Evolutionary conservation across 352 stramenopile genomes (phyloP).

Genomic region (Phytophthora pseudosyringae): DNA sequence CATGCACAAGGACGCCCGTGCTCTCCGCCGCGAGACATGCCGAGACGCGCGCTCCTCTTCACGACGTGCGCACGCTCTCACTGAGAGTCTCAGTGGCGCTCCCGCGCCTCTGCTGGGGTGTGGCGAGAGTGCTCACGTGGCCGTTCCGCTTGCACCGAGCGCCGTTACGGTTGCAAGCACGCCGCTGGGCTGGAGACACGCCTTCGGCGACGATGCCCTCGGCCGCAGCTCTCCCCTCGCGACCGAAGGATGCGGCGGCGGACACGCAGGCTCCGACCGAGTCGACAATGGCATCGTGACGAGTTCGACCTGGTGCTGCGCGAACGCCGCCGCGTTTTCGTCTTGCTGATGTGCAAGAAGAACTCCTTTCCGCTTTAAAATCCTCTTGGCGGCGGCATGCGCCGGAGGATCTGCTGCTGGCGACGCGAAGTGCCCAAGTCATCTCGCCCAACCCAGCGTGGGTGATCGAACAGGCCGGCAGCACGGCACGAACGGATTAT

Average conservation of each 20-base stretch:
- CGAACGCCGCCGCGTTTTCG: slow-evolving; percentile 21
- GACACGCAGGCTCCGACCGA: slow-evolving; percentile 5
- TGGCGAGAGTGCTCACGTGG: neutral
- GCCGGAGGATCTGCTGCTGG: slow-evolving; percentile 24
- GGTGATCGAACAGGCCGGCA: slow-evolving; percentile 4
- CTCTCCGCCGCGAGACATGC: slow-evolving; percentile 33
- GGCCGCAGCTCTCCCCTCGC: slow-evolving; percentile 4
- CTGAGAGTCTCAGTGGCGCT: neutral
- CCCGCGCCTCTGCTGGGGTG: slow-evolving; percentile 8
- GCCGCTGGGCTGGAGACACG: slow-evolving; percentile 4
- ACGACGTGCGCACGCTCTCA: neutral
- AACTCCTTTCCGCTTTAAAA: slow-evolving; percentile 27
- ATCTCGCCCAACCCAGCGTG: slow-evolving; percentile 3
- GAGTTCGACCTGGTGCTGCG: slow-evolving; percentile 24
- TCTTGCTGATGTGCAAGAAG: slow-evolving; percentile 29
- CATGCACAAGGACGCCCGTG: slow-evolving; percentile 10
- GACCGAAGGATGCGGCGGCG: slow-evolving; percentile 7
- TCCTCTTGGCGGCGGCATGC: slow-evolving; percentile 1
- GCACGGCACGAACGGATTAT: slow-evolving; percentile 19
- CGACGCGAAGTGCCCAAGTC: slow-evolving; percentile 10
- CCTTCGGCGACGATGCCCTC: neutral
- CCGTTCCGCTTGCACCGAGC: slow-evolving; percentile 6
- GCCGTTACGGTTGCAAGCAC: neutral
- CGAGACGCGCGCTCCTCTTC: slow-evolving; percentile 6
- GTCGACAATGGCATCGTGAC: slow-evolving; percentile 3